A percentile compares a stretch with the other conserved stretches of the same genome.
Evolutionary conservation across 1,284 basidiomycete species (phyloP).

Genomic region (Wallemia mellicola): DNA sequence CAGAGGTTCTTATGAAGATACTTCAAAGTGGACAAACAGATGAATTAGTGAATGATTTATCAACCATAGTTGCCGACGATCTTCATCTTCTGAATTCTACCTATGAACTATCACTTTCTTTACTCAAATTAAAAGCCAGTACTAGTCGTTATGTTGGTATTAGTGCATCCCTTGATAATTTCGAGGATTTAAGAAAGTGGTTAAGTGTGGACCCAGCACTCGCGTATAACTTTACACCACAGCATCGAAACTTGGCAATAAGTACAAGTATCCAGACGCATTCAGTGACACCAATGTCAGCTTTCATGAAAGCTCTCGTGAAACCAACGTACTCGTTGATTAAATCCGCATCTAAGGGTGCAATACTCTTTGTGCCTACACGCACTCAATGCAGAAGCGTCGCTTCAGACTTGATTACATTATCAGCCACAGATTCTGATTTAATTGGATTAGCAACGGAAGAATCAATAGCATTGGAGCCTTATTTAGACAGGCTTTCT

Average conservation of each 20-base stretch:
- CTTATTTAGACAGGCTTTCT: conserved; percentile 26
- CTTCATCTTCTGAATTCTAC: conserved; percentile 50
- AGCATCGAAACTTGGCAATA: conserved; percentile 53
- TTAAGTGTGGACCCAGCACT: conserved; percentile 34
- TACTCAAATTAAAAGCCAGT: conserved; percentile 7
- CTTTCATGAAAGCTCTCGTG: conserved; percentile 68
- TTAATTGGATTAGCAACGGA: conserved; percentile 43
- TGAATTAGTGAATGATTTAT: not conserved
- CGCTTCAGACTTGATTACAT: conserved; percentile 60
- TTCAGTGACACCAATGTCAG: conserved; percentile 55
- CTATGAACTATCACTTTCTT: conserved; percentile 50
- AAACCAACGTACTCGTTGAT: conserved; percentile 43
- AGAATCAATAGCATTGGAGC: conserved; percentile 18
- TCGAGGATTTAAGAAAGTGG: conserved; percentile 54
- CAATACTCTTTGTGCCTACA: conserved; percentile 75
- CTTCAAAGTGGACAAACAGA: not conserved
- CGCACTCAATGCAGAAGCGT: conserved; percentile 43
- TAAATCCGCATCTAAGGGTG: conserved; percentile 21
- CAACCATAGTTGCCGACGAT: conserved; percentile 43
- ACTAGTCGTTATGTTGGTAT: conserved; percentile 44
- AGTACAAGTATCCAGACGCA: conserved; percentile 42
- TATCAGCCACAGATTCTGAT: conserved; percentile 46
- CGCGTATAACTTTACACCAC: conserved; percentile 49
- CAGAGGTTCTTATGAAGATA: not conserved
- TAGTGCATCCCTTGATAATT: conserved; percentile 47